Evolutionary conservation across 164 flowering plant genomes (phyloP).

Genomic region (Macadamia tetraphylla): DNA sequence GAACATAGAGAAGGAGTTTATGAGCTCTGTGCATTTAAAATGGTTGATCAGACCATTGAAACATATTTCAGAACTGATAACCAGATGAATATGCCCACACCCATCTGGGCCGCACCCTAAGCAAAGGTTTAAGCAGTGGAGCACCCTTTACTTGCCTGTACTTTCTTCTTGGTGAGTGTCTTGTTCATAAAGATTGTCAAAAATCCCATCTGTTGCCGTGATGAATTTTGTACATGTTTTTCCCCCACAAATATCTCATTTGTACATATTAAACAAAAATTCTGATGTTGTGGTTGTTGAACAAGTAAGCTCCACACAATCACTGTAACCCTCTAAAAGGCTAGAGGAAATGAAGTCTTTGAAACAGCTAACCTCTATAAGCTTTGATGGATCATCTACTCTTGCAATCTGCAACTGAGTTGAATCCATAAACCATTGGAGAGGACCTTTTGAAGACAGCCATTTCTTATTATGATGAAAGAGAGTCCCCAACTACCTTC

Average conservation of each 20-base stretch:
- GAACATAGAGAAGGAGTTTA: no score
- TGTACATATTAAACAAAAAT: background rate
- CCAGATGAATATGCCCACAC: no score
- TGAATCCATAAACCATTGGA: constrained; percentile 61
- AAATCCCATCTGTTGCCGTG: constrained; percentile 81
- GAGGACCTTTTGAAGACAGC: constrained; percentile 47
- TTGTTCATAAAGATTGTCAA: constrained; percentile 74
- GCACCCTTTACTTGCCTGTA: no score
- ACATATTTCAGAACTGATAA: no score
- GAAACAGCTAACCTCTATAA: constrained; percentile 43
- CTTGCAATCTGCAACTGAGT: constrained; percentile 48
- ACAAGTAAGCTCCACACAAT: background rate
- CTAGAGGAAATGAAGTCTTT: background rate
- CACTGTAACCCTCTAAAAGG: background rate
- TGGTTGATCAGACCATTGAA: no score
- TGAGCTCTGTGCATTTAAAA: no score
- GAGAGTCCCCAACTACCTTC: constrained; percentile 55
- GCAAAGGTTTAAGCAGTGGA: no score
- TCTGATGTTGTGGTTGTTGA: background rate
- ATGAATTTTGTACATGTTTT: constrained; percentile 35
- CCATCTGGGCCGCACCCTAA: background rate
- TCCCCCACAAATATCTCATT: no score
- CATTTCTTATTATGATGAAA: constrained; percentile 62
- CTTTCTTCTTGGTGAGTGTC: constrained; percentile 16
- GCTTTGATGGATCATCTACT: constrained; percentile 47